A percentile compares a stretch with the other conserved stretches of the same genome.
These are phyloP conservation scores for Sphaerulina populicola DNA, from an alignment of 2,329 filamentous ascomycete species.

Conservation along the genomic window DNA sequence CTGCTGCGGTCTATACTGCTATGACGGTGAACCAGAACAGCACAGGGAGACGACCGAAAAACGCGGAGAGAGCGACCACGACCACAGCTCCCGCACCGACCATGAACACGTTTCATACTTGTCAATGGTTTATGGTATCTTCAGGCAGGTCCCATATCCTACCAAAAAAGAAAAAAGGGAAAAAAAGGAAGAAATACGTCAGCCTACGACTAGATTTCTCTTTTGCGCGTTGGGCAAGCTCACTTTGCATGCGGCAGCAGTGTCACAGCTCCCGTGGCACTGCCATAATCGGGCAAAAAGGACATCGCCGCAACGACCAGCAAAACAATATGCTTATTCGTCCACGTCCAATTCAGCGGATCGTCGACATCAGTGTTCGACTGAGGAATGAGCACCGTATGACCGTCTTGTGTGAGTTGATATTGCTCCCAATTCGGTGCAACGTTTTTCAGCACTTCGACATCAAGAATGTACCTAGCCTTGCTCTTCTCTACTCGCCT, in stretches of 20 bases:
- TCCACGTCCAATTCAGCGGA: constrained; percentile 24
- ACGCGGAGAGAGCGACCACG: constrained; percentile 36
- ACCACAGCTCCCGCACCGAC: constrained; percentile 38
- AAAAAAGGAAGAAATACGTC: neutral
- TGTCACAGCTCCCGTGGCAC: constrained; percentile 10
- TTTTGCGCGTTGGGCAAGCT: neutral
- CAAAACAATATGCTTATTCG: constrained; percentile 37
- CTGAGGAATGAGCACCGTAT: constrained; percentile 23
- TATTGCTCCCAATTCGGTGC: constrained; percentile 34
- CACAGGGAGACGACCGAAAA: constrained; percentile 40
- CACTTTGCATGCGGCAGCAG: constrained; percentile 11
- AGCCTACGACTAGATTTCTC: neutral
- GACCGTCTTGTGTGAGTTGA: constrained; percentile 31
- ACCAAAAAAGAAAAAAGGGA: neutral
- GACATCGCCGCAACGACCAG: constrained; percentile 10
- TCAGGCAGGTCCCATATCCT: constrained; percentile 10
- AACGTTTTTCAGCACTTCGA: constrained; percentile 26
- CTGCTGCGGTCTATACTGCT: constrained; percentile 34
- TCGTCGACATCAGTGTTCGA: constrained; percentile 18
- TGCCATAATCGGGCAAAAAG: constrained; percentile 14
- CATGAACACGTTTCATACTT: constrained; percentile 31
- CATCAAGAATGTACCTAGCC: constrained; percentile 33
- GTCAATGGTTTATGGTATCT: constrained; percentile 9
- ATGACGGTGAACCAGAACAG: constrained; percentile 37
- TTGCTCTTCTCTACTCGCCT: constrained; percentile 23